Conservation (phyloP, 495 filamentous ascomycete species). For the Aspergillus asperescens region DNA sequence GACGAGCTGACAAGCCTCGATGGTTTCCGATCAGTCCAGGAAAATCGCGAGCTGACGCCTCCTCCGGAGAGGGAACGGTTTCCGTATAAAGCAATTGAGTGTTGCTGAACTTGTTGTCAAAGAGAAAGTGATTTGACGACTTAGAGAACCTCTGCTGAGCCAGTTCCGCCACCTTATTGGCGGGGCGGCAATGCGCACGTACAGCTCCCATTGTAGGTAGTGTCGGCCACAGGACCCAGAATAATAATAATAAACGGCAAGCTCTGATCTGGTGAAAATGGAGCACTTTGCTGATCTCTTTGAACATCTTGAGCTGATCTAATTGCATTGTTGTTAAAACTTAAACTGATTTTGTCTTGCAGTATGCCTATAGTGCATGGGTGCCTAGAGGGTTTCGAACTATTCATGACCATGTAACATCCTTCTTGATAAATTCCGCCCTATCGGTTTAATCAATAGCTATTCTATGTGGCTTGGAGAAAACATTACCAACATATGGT, state of each 20-base stretch:
- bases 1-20: not conserved
- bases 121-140: not conserved
- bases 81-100: not conserved
- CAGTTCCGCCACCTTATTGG: not conserved
- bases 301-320: too few relatives aligned
- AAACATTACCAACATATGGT: not conserved
- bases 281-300: too few relatives aligned
- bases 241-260: not conserved
- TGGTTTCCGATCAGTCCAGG: not conserved
- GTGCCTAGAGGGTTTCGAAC: too few relatives aligned
- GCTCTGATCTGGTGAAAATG: too few relatives aligned
- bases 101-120: too few relatives aligned
- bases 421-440: too few relatives aligned
- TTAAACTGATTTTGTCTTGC: too few relatives aligned
- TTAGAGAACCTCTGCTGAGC: not conserved
- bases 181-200: slow-evolving; percentile 1
- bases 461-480: too few relatives aligned
- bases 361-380: too few relatives aligned
- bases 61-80: not conserved
- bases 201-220: not conserved
- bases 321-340: too few relatives aligned
- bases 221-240: not conserved
- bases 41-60: not conserved
- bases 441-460: too few relatives aligned
- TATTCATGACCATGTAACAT: too few relatives aligned